Percentiles rank a stretch among this genome's conserved stretches.
Evolutionary conservation across 306 rosid species (phyloP).

Genomic region (Castanospermum australe): DNA sequence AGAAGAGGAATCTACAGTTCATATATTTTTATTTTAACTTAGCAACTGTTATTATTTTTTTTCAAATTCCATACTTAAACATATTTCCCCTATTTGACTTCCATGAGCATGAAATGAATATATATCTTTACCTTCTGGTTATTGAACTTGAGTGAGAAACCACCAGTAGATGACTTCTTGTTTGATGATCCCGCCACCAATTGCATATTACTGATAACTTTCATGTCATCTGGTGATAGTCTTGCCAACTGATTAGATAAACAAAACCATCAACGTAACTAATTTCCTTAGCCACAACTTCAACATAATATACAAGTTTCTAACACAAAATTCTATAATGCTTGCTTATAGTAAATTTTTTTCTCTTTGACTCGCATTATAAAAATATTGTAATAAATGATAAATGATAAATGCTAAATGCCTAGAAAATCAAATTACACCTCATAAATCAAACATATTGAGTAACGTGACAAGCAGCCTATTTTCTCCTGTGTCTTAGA

Average conservation of each 20-base stretch:
- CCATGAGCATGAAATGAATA: conserved; percentile 12
- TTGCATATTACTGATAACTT: conserved; percentile 76
- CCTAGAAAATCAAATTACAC: conserved; percentile 4
- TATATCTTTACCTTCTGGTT: conserved; percentile 60
- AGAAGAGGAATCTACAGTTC: neutral
- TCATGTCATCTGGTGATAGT: conserved; percentile 82
- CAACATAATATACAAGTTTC: neutral
- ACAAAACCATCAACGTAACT: conserved; percentile 13
- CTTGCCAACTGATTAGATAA: conserved; percentile 67
- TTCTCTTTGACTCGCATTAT: neutral
- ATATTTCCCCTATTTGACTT: neutral
- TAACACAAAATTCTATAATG: neutral
- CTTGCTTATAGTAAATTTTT: neutral
- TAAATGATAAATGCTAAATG: neutral
- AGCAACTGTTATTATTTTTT: neutral
- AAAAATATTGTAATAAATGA: neutral
- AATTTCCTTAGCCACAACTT: conserved; percentile 8
- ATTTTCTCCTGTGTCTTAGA: neutral
- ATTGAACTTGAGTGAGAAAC: conserved; percentile 85
- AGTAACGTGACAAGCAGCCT: neutral
- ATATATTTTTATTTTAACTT: neutral
- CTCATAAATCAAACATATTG: neutral
- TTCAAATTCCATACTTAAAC: neutral
- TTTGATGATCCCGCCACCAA: conserved; percentile 57
- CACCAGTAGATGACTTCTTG: conserved; percentile 39